Evolutionary conservation across 2,329 filamentous ascomycete genomes (phyloP), one percentile per base, ranked within the genome.

Genomic region (Xylariales sp.): DNA sequence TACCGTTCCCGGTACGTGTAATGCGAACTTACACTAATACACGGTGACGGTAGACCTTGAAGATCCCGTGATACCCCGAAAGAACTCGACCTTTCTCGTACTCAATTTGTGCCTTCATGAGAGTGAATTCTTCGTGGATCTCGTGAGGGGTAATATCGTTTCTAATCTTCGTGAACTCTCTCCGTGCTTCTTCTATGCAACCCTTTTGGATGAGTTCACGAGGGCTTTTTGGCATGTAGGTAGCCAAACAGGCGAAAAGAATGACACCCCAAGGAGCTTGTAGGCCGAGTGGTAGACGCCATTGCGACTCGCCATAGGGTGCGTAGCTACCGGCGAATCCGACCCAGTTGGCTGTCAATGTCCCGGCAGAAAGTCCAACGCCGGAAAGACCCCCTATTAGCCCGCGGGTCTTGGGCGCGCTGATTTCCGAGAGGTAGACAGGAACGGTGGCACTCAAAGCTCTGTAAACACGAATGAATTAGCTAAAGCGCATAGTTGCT

Each of bases 1-100:
- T 32, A 12, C 23, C 16, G 16, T 18, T 48, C 34, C 36, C 16
- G 18, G 3, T 3, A 50, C 5, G 1, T n/a, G 16, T 2, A 9
- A 50, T 10, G 45, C 18, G 18, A 2, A 61, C 64, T 53, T 55
- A 70, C 76, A 85, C 85, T 56, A 87, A 70, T 6, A 82, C 85
- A 30, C 86, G 81, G 66, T 83, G 85, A 14, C 85, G 78, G 71
- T 84, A 88, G 6, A 87, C 73, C 52, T 71, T 79, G 64, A 84
- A 88, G 46, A 87, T 84, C 69, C 88, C 86, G 46, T 74, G 76
- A 64, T 83, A 83, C 0, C 83, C 83, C 18, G 78, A 85, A 68
- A 88, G 79, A 73, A 88, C 86, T 5, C 86, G 79, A 70, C 85
- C 80, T 82, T 84, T 85, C 75, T 89, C 87, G 74, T 84, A 89